These are phyloP conservation scores for Aspergillus ochraceoroseus DNA, from an alignment of 2,329 filamentous ascomycete species.

Conservation along the genomic window DNA sequence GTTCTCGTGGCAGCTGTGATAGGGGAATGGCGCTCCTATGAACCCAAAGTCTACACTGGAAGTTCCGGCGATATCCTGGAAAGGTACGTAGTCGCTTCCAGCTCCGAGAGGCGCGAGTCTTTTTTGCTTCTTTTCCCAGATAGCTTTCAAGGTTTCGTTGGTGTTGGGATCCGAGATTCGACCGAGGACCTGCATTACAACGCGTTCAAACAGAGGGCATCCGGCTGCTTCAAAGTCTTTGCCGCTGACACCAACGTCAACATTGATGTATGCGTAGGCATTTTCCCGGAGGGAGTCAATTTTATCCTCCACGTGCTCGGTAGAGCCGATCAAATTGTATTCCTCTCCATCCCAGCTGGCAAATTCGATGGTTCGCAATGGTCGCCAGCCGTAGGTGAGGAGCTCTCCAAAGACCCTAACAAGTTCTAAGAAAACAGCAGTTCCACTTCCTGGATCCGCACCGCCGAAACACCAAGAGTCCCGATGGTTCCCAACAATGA, in stretches of 20 bases:
- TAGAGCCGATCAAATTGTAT: slow-evolving; percentile 91
- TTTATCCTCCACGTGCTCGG: slow-evolving; percentile 87
- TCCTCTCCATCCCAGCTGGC: slow-evolving; percentile 93
- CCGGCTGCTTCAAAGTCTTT: slow-evolving; percentile 69
- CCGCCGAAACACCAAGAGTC: slow-evolving; percentile 90
- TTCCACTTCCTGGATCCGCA: slow-evolving; percentile 78
- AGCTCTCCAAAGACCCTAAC: slow-evolving; percentile 79
- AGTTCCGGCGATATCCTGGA: slow-evolving; percentile 84
- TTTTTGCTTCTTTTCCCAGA: slow-evolving; percentile 63
- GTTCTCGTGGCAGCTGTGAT: slow-evolving; percentile 83
- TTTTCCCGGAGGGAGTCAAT: slow-evolving; percentile 66
- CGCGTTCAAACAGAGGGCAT: slow-evolving; percentile 70
- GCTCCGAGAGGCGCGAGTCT: slow-evolving; percentile 66
- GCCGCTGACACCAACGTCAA: slow-evolving; percentile 77
- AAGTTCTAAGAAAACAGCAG: slow-evolving; percentile 85
- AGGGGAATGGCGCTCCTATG: slow-evolving; percentile 60
- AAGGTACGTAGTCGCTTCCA: slow-evolving; percentile 79
- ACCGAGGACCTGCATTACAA: slow-evolving; percentile 67
- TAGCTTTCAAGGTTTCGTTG: slow-evolving; percentile 66
- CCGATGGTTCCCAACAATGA: slow-evolving; percentile 88
- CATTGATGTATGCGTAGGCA: slow-evolving; percentile 83
- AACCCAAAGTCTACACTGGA: slow-evolving; percentile 85
- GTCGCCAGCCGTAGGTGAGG: slow-evolving; percentile 73
- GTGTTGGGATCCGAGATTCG: slow-evolving; percentile 66
- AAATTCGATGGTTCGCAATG: slow-evolving; percentile 91